phyloP scores from a whole-genome alignment of 768 basidiomycete genomes.

The Boletus barrowsii region DNA sequence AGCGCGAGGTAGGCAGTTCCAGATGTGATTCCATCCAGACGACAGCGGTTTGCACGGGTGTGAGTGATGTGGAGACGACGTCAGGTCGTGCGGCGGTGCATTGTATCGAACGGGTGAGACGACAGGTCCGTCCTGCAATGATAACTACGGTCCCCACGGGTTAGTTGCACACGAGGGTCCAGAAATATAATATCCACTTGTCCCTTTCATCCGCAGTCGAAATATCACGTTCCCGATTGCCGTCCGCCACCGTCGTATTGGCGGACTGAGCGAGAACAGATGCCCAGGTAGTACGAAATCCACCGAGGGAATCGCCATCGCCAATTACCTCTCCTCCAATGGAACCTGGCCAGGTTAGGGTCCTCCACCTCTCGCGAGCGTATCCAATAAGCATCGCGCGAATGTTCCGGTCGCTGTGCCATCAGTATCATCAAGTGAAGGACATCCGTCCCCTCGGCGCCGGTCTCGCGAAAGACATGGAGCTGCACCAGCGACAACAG shows the following conservation, averaged over 20 bases:
- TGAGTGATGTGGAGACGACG: slow-evolving; percentile 20
- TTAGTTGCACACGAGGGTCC: too few species aligned
- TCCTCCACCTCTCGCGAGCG: slow-evolving; percentile 23
- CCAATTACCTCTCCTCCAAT: slow-evolving; percentile 39
- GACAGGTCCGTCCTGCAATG: neutral
- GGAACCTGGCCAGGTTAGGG: slow-evolving; percentile 14
- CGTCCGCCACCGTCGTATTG: slow-evolving; percentile 43
- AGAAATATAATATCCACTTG: slow-evolving; percentile 3
- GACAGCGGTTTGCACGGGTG: slow-evolving; percentile 38
- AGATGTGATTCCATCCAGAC: slow-evolving; percentile 43
- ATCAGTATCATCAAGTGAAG: slow-evolving; percentile 43
- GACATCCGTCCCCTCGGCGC: slow-evolving; percentile 27
- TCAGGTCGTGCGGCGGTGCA: slow-evolving; percentile 34
- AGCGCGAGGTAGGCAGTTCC: slow-evolving; percentile 49
- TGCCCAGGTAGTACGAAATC: slow-evolving; percentile 36
- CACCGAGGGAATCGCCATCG: slow-evolving; percentile 38
- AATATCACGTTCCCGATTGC: slow-evolving; percentile 40
- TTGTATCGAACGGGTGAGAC: too few species aligned
- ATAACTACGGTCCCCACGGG: too few species aligned
- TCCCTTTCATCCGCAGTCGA: too few species aligned
- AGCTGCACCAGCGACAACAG: slow-evolving; percentile 43
- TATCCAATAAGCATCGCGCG: slow-evolving; percentile 45
- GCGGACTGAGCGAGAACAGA: slow-evolving; percentile 27
- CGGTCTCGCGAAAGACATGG: slow-evolving; percentile 37
- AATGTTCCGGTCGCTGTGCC: slow-evolving; percentile 42